phyloP scores from a whole-genome alignment of 139 green algal species.

The Pycnococcus provasolii region DNA sequence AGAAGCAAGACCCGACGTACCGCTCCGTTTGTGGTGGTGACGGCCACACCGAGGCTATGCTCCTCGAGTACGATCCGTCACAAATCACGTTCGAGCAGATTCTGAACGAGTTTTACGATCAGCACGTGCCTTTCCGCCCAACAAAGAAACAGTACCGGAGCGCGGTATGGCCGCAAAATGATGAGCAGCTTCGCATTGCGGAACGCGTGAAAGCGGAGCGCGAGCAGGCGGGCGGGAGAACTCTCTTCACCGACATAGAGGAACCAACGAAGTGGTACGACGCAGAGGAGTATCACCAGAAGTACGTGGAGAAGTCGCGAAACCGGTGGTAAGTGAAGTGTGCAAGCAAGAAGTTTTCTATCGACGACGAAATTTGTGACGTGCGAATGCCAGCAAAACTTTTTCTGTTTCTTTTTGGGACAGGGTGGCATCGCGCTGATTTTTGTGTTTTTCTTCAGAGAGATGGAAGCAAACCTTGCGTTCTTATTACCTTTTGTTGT shows the following conservation, averaged over 20 bases:
- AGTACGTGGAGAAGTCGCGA: background rate
- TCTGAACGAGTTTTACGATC: background rate
- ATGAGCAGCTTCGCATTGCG: background rate
- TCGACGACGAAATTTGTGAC: too few species aligned
- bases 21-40: background rate
- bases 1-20: background rate
- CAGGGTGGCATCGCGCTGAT: too few species aligned
- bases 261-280: background rate
- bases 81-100: background rate
- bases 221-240: background rate
- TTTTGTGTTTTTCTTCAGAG: too few species aligned
- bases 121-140: background rate
- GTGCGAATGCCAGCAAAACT: too few species aligned
- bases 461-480: too few species aligned
- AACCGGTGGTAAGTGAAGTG: too few species aligned
- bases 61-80: background rate
- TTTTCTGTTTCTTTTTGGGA: too few species aligned
- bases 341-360: too few species aligned
- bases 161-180: background rate
- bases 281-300: constrained; percentile 1
- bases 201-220: background rate
- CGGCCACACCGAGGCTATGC: constrained; percentile 3
- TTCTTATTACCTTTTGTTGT: too few species aligned
- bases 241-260: background rate
- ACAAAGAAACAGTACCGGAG: background rate